Base-by-base conservation (phyloP, 2,329 filamentous ascomycete species). In the Talaromyces sp. region DNA sequence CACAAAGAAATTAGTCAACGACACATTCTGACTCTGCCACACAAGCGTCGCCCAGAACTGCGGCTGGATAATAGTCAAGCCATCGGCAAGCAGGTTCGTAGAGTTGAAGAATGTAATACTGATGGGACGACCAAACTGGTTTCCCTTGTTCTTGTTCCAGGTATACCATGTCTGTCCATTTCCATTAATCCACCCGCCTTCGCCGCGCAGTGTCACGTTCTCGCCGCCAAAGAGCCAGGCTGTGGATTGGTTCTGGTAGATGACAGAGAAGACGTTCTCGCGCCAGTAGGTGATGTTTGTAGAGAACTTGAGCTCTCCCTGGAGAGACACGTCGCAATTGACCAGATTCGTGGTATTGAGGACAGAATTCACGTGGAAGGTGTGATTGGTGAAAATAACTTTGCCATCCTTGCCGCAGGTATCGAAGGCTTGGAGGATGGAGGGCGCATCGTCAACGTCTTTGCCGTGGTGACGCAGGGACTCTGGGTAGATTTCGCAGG, bases 141-240 rank as follows among this genome's bases (percentile, higher is more conserved):
- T 84, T 36, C 75, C 77, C 11, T 67, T 66, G 15, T 76, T 73
- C 28, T 73, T 69, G 57, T 78, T 77, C 70, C 78, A 82, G 63
- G 83, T 76, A 66, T 87, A 86, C 84, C 84, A 87, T 2, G 79
- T 77, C 66, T 86, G 81, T 1, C 61, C 61, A 66, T 87, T 86
- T 10, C 85, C 84, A 67, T 86, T 78, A 13, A 87, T 72, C 2
- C 81, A 84, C 5, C 85, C 85, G 11, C 81, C 81, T 65, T 80
- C 72, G 9, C 83, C 84, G 39, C 81, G 73, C 63, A 82, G 77
- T 10, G 73, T 69, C 28, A 87, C 73, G 32, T 80, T 77, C 11
- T 80, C 71, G 4, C 85, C 85, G 17, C 84, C 83, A 64, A 85
- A 78, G 59, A 80, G 71, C 80, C 81, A 85, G 0, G 81, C 82